Evolutionary conservation across 2,329 filamentous ascomycete genomes (phyloP), one percentile per base, ranked within the genome.

Genomic region (Claviceps maximensis): DNA sequence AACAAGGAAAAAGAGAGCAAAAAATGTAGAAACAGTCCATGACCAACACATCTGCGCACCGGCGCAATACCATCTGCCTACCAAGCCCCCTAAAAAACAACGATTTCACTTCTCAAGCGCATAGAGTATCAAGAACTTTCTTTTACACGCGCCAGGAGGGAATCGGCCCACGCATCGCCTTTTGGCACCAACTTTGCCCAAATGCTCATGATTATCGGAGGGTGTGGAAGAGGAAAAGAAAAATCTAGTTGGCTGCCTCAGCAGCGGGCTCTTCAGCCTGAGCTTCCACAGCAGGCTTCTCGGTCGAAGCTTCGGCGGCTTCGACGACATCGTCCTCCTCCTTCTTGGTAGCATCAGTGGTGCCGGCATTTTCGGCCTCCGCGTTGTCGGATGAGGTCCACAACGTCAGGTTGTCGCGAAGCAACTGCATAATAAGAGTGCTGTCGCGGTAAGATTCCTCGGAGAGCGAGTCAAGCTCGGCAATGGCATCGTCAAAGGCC

Each of bases 361-460:
- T 74, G 59, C 71, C 73, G 59, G 83, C 75, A 59, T 70, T 75
- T 73, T 91, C 87, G 56, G 79, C 77, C 72, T 95, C 91, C 65
- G 78, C 83, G 64, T 81, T 87, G 70, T 95, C 90, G 56, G 89
- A 94, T 62, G 90, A 96, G 63, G 90, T 96, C 90, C 90, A 96
- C 72, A 96, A 86, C 61, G 90, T 96, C 58, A 97, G 80, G 81
- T 96, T 97, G 79, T 96, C 91, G 69, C 91, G 88, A 71, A 97
- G 86, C 58, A 97, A 82, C 80, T 97, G 91, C 91, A 96, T 97
- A 79, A 97, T 96, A 65, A 97, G 83, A 56, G 91, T 97, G 83
- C 89, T 95, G 76, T 97, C 91, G 69, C 90, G 88, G 86, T 97
- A 96, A 56, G 89, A 95, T 78, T 97, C 91, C 79, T 96, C 91